Percentiles rank a stretch among this genome's conserved stretches.
Evolutionary conservation across 2,329 filamentous ascomycete genomes (phyloP).

Genomic region (Penicillium sp.): DNA sequence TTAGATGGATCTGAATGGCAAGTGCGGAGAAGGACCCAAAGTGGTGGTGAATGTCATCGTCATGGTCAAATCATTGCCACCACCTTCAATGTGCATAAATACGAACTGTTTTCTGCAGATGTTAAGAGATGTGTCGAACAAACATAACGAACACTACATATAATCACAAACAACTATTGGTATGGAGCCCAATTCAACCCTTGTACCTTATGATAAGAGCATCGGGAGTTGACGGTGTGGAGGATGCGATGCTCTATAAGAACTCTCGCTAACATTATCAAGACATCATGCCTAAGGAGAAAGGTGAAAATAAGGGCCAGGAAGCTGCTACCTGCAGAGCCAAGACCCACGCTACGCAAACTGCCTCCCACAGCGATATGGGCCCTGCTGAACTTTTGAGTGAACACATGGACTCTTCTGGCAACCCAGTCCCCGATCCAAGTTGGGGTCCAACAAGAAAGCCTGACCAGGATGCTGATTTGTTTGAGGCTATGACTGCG

Average conservation of each 20-base stretch:
- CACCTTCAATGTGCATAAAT: slow-evolving; percentile 24
- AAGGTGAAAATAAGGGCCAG: background rate
- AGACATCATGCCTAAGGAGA: background rate
- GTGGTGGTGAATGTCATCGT: slow-evolving; percentile 29
- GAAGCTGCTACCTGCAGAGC: background rate
- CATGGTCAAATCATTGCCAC: slow-evolving; percentile 33
- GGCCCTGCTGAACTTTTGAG: slow-evolving; percentile 30
- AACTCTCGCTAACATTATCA: background rate
- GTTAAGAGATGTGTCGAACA: background rate
- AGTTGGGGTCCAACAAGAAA: slow-evolving; percentile 21
- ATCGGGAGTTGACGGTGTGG: background rate
- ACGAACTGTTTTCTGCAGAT: background rate
- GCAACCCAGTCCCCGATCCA: slow-evolving; percentile 35
- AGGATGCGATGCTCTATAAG: background rate
- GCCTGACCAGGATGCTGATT: slow-evolving; percentile 23
- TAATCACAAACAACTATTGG: background rate
- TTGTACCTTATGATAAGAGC: background rate
- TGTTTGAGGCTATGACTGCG: slow-evolving; percentile 33
- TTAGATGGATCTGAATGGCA: slow-evolving; percentile 8
- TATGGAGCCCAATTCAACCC: background rate
- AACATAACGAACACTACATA: background rate
- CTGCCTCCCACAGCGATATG: slow-evolving; percentile 21
- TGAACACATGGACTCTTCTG: slow-evolving; percentile 33
- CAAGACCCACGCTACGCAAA: slow-evolving; percentile 4
- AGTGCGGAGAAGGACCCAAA: slow-evolving; percentile 18